Base-by-base conservation (phyloP, 345 rosid genomes). In the Citrus reticulata region DNA sequence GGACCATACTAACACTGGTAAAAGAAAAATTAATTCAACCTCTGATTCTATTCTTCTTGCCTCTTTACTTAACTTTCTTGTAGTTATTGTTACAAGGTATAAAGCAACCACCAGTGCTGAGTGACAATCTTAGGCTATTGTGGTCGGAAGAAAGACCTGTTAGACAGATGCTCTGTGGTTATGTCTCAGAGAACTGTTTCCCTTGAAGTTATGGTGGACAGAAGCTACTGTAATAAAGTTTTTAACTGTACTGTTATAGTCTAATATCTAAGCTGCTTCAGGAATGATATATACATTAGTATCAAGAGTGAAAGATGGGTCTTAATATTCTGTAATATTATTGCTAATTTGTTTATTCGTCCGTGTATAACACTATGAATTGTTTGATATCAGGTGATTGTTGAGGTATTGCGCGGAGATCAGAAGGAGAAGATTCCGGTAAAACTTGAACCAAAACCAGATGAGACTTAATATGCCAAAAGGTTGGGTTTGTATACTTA, bases 351-450 rank as follows among this genome's bases (percentile, higher is more conserved):
- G 11, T 24, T 58, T 77, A 37, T 59, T 40, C 7, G 6, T 35
- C 24, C 2, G 14, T 58, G 65, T 35, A 62, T 46, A 66, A 66
- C 34, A 34, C 22, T 54, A 4, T 34, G 42, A 65, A 55, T 55
- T 35, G 46, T 68, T 63, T 70, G 42, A 69, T 79, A 5, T 61
- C 85, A 95, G 98, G 93, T 93, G 79, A 87, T 72, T 2, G 94
- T 95, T 78, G 98, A 93, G 87, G 97, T 95, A 55, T 82, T 95
- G 79, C 93, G 98, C 3, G 97, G 98, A 5, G 98, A 95, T 83
- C 99, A 89, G 72, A 92, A 93, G 85, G 99, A 95, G 86, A 91
- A 92, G 85, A 91, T 95, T 75, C 88, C 97, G 1, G 95, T 95
- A 63, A 75, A 58, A 66, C 98, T 95, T 25, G 98, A 95, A 86